phyloP scores from a whole-genome alignment of 2,329 filamentous ascomycete species.

The Orbilia brochopaga region DNA sequence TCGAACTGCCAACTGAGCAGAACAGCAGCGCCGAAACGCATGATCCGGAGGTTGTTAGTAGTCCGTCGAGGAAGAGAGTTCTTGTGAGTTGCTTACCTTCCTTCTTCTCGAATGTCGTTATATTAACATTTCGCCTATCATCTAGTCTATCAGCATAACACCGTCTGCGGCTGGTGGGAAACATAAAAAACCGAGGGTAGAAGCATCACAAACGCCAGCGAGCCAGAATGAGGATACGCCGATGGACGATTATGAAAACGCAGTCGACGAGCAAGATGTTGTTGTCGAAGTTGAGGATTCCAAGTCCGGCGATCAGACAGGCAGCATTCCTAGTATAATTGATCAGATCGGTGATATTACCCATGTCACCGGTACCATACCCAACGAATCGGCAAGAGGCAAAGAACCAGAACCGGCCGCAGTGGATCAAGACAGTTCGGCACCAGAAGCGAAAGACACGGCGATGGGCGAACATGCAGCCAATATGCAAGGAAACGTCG shows the following conservation, averaged over 20 bases:
- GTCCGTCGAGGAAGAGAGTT: slow-evolving; percentile 37
- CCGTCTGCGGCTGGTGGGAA: slow-evolving; percentile 15
- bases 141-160: slow-evolving; percentile 26
- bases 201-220: slow-evolving; percentile 4
- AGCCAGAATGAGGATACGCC: slow-evolving; percentile 12
- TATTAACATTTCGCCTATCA: slow-evolving; percentile 2
- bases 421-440: not conserved
- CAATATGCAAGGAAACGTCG: not conserved
- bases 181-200: slow-evolving; percentile 39
- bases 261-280: not conserved
- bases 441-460: not conserved
- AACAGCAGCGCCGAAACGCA: not conserved
- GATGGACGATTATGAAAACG: slow-evolving; percentile 17
- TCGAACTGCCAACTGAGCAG: slow-evolving; percentile 16
- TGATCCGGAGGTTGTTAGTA: not conserved
- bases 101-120: too few relatives aligned
- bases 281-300: not conserved
- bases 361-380: slow-evolving; percentile 20
- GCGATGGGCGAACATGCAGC: not conserved
- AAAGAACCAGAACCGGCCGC: not conserved
- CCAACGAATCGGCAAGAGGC: not conserved
- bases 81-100: slow-evolving; percentile 24
- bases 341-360: slow-evolving; percentile 18
- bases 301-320: not conserved
- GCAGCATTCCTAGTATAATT: too few relatives aligned